A percentile compares a stretch with the other conserved stretches of the same genome.
phyloP scores from a whole-genome alignment of 73 alveolate species.

The Urostyla sp. region DNA sequence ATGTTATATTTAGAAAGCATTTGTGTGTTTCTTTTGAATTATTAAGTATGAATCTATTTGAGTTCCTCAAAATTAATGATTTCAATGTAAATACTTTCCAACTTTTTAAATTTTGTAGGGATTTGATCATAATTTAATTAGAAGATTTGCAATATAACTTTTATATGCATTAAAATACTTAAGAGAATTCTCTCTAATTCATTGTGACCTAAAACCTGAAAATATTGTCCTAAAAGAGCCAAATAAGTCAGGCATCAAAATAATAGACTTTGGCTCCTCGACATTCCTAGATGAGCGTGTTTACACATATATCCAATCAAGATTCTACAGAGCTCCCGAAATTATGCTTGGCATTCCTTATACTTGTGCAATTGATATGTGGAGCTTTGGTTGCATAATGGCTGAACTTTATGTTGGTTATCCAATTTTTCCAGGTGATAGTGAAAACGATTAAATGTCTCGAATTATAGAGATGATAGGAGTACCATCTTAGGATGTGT shows the following conservation, averaged over 20 bases:
- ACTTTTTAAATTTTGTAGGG: constrained; percentile 57
- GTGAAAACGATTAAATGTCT: constrained; percentile 63
- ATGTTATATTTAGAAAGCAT: constrained; percentile 70
- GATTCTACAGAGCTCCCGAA: constrained; percentile 78
- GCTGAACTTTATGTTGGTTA: constrained; percentile 72
- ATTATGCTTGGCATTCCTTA: constrained; percentile 72
- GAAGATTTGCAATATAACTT: constrained; percentile 78
- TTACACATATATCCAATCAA: constrained; percentile 84
- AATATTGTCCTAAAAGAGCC: constrained; percentile 73
- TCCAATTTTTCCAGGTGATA: constrained; percentile 77
- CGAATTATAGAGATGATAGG: constrained; percentile 64
- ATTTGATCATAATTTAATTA: constrained; percentile 67
- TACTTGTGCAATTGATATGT: constrained; percentile 76
- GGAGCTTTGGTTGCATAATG: constrained; percentile 77
- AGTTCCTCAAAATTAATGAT: constrained; percentile 67
- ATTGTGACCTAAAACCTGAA: constrained; percentile 90
- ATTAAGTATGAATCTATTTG: constrained; percentile 74
- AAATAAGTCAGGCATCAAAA: constrained; percentile 80
- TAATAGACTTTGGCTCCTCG: constrained; percentile 86
- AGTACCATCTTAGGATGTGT: constrained; percentile 60
- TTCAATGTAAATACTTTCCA: no score
- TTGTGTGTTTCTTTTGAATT: constrained; percentile 69
- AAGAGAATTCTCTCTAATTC: constrained; percentile 68
- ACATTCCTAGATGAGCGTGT: constrained; percentile 77
- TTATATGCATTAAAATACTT: constrained; percentile 73